phyloP scores from a whole-genome alignment of 2,329 filamentous ascomycete genomes.

The Myriosclerotinia duriaeana region DNA sequence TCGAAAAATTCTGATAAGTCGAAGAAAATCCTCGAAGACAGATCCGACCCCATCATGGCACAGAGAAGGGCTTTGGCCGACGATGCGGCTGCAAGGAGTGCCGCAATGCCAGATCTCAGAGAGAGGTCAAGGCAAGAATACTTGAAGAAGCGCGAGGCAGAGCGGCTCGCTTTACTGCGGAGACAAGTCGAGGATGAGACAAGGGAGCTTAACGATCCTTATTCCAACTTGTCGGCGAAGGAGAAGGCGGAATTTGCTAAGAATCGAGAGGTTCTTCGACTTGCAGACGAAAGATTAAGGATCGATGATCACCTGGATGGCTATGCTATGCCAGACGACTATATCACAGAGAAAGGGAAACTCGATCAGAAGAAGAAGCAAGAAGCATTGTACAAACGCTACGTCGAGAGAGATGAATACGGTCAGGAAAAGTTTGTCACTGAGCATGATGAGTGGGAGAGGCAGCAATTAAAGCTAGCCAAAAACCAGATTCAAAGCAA shows the following conservation, averaged over 20 bases:
- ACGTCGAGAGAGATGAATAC: constrained; percentile 82
- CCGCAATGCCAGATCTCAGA: constrained; percentile 77
- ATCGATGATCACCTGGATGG: constrained; percentile 93
- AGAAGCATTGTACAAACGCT: constrained; percentile 84
- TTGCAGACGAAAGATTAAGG: constrained; percentile 76
- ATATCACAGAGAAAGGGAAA: constrained; percentile 90
- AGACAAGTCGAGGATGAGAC: constrained; percentile 90
- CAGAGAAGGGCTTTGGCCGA: constrained; percentile 64
- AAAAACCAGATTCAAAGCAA: constrained; percentile 78
- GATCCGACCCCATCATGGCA: constrained; percentile 47
- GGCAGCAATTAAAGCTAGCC: constrained; percentile 82
- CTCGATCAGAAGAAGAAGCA: constrained; percentile 85
- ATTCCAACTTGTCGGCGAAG: constrained; percentile 68
- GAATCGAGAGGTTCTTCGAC: constrained; percentile 76
- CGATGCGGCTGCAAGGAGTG: constrained; percentile 64
- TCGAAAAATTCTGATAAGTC: constrained; percentile 69
- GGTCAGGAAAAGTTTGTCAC: constrained; percentile 88
- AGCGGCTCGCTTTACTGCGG: constrained; percentile 80
- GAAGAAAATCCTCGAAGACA: constrained; percentile 66
- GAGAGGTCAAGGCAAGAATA: constrained; percentile 88
- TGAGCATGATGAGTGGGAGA: constrained; percentile 95
- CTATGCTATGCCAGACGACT: constrained; percentile 90
- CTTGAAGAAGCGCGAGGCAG: constrained; percentile 85
- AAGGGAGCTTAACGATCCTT: constrained; percentile 69
- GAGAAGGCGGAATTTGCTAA: constrained; percentile 76